These are phyloP conservation scores for Acrocalymma vagum DNA, from an alignment of 2,329 filamentous ascomycete species.

Conservation along the genomic window DNA sequence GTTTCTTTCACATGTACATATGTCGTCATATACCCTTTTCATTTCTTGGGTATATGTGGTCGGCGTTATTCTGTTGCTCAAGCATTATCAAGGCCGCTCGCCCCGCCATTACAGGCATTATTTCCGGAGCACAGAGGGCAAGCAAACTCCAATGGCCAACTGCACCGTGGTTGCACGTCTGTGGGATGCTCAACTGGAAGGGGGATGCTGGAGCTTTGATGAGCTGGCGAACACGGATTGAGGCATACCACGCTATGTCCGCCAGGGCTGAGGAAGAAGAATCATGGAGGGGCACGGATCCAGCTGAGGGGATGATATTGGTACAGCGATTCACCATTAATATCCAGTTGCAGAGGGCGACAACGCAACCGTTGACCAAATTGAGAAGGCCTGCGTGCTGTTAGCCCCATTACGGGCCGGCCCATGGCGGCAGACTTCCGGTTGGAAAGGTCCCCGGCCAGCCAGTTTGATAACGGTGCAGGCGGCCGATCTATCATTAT, in stretches of 20 bases:
- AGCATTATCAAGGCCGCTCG: too few relatives aligned
- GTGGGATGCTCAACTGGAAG: constrained; percentile 12
- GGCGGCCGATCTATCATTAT: constrained; percentile 8
- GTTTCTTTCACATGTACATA: too few relatives aligned
- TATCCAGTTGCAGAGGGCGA: too few relatives aligned
- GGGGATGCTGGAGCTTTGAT: constrained; percentile 15
- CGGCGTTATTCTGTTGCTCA: too few relatives aligned
- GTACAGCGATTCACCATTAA: too few relatives aligned
- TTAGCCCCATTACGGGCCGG: constrained; percentile 18
- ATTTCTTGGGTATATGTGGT: too few relatives aligned
- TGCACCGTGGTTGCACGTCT: constrained; percentile 21
- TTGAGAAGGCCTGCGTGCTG: constrained; percentile 21
- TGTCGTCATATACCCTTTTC: too few relatives aligned
- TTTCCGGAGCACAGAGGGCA: too few relatives aligned
- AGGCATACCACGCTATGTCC: constrained; percentile 7
- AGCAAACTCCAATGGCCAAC: constrained; percentile 11
- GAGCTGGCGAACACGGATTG: constrained; percentile 27
- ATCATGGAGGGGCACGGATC: constrained; percentile 11
- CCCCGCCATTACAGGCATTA: too few relatives aligned
- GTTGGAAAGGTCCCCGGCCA: constrained; percentile 21
- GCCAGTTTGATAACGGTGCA: constrained; percentile 27
- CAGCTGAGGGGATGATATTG: constrained; percentile 14
- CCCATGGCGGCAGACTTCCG: constrained; percentile 25
- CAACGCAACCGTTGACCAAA: too few relatives aligned
- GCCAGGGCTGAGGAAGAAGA: constrained; percentile 7